A percentile compares a stretch with the other conserved stretches of the same genome.
phyloP scores from a whole-genome alignment of 2,329 filamentous ascomycete genomes.

The Alternaria triticimaculans region DNA sequence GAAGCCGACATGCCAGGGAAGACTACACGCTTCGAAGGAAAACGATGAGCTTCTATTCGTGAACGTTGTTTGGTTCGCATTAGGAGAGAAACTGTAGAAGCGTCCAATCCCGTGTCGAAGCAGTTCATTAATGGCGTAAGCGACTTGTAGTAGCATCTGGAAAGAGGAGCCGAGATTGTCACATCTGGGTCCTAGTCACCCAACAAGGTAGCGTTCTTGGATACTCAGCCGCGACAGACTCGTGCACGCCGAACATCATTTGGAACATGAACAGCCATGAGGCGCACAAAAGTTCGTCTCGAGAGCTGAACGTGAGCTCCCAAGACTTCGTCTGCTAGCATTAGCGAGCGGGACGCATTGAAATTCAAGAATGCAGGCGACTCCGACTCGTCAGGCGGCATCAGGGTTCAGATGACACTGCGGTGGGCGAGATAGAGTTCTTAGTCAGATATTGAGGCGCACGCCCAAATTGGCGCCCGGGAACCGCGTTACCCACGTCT shows the following conservation, averaged over 20 bases:
- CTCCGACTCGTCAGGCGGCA: constrained; percentile 10
- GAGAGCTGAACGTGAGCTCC: constrained; percentile 4
- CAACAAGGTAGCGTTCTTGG: not conserved
- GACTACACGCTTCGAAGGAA: not conserved
- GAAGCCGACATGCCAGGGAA: not conserved
- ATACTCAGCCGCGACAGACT: not conserved
- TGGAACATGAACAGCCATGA: not conserved
- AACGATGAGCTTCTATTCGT: not conserved
- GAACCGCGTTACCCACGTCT: constrained; percentile 1
- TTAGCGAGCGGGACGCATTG: not conserved
- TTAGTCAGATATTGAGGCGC: constrained; percentile 37
- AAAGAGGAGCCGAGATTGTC: not conserved
- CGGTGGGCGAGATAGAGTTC: constrained; percentile 29
- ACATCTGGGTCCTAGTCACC: not conserved
- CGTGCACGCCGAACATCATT: not conserved
- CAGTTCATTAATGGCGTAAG: not conserved
- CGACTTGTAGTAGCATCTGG: not conserved
- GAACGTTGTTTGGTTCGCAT: not conserved
- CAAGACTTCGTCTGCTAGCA: not conserved
- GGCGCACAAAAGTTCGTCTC: not conserved
- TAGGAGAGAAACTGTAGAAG: not conserved
- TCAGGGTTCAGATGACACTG: constrained; percentile 25
- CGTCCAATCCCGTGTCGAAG: not conserved
- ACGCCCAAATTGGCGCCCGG: constrained; percentile 12
- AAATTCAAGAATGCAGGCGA: not conserved